Percentiles rank a stretch among this genome's conserved stretches.
Conservation (phyloP, 169 alveolate genomes). For the Plasmodium fragile region DNA sequence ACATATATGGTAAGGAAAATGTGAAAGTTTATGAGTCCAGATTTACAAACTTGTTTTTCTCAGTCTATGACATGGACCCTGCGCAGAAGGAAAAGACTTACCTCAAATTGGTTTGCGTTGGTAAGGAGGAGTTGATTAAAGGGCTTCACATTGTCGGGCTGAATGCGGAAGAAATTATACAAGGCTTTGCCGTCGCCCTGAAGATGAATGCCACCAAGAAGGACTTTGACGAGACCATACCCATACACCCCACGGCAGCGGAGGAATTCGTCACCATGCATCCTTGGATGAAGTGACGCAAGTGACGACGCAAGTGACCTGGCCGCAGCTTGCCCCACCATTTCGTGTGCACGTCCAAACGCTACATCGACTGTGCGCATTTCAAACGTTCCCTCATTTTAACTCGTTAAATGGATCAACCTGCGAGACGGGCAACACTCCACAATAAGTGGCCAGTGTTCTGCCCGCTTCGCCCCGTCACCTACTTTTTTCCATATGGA, state of each 20-base stretch:
- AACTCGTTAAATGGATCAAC: background rate
- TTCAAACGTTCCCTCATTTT: background rate
- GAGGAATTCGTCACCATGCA: slow-evolving; percentile 90
- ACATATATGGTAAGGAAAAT: slow-evolving; percentile 90
- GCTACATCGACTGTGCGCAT: background rate
- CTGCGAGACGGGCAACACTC: background rate
- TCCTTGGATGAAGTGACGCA: slow-evolving; percentile 83
- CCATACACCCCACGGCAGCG: slow-evolving; percentile 93
- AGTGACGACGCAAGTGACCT: no score
- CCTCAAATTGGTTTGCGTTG: slow-evolving; percentile 85
- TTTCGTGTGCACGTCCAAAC: background rate
- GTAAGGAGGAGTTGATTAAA: slow-evolving; percentile 86
- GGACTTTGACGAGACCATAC: slow-evolving; percentile 89
- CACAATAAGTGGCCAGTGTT: background rate
- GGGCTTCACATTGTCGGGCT: slow-evolving; percentile 92
- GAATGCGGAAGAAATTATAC: slow-evolving; percentile 92
- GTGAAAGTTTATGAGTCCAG: slow-evolving; percentile 85
- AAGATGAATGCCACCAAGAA: slow-evolving; percentile 91
- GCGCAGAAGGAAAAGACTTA: slow-evolving; percentile 82
- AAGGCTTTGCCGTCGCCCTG: slow-evolving; percentile 93
- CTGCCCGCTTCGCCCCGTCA: background rate
- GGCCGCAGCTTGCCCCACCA: background rate
- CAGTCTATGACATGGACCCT: slow-evolving; percentile 78
- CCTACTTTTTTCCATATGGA: background rate
- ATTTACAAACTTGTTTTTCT: slow-evolving; percentile 84